Conservation (phyloP, 2,329 filamentous ascomycete species). For the Nemania abortiva region DNA sequence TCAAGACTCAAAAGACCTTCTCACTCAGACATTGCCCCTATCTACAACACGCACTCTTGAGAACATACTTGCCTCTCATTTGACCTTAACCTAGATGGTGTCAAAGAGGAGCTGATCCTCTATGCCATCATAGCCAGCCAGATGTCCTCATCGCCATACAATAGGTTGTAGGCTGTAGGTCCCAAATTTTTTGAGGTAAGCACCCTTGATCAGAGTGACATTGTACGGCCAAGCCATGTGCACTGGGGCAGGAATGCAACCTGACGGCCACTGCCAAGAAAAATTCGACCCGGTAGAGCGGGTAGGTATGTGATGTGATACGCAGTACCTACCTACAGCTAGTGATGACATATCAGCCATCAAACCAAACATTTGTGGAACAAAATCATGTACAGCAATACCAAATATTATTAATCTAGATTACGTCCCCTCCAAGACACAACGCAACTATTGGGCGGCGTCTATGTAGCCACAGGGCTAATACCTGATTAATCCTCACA, state of each 20-base stretch:
- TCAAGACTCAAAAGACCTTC: slow-evolving; percentile 7
- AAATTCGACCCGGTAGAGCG: slow-evolving; percentile 29
- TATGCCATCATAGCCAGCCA: not conserved
- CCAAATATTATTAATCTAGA: too few species aligned
- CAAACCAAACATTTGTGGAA: too few species aligned
- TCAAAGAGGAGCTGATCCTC: not conserved
- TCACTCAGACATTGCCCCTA: slow-evolving; percentile 4
- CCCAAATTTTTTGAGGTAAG: slow-evolving; percentile 8
- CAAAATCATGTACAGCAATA: too few species aligned
- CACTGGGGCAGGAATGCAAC: slow-evolving; percentile 28
- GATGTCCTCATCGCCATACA: not conserved
- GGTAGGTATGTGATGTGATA: slow-evolving; percentile 29
- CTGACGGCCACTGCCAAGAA: slow-evolving; percentile 30
- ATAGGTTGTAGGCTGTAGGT: not conserved
- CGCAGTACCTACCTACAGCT: not conserved
- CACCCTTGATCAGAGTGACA: slow-evolving; percentile 19
- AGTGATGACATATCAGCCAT: too few species aligned
- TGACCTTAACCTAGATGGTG: not conserved
- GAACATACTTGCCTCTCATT: not conserved
- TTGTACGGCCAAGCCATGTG: slow-evolving; percentile 32
- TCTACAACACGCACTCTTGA: not conserved
- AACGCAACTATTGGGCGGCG: too few species aligned
- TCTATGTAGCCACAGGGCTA: too few species aligned
- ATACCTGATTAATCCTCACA: too few species aligned
- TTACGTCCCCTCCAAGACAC: too few species aligned